Evolutionary conservation across 345 rosid genomes (phyloP).

Genomic region (Eutrema heterophyllum): DNA sequence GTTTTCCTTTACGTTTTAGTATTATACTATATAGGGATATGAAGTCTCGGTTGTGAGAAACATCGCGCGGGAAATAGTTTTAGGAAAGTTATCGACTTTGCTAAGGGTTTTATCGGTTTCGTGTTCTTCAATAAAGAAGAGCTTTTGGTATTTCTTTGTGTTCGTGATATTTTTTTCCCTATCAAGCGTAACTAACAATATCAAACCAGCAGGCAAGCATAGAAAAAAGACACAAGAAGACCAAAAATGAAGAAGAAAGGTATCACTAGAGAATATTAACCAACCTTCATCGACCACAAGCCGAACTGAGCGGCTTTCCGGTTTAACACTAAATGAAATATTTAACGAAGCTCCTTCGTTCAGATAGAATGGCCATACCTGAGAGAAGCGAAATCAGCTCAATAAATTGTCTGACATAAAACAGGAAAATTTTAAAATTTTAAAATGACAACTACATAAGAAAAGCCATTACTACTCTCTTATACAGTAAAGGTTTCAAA

Average conservation of each 20-base stretch:
- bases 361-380: conserved; percentile 66
- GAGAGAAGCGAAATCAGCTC: not conserved
- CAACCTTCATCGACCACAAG: conserved; percentile 75
- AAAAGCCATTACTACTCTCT: not conserved
- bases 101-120: not conserved
- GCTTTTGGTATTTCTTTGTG: not conserved
- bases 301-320: conserved; percentile 42
- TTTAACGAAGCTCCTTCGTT: conserved; percentile 60
- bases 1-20: not conserved
- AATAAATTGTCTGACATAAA: not conserved
- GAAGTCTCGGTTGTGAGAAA: not conserved
- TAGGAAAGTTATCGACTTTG: not conserved
- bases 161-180: not conserved
- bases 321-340: conserved; percentile 55
- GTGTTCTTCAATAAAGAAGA: not conserved
- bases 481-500: not conserved
- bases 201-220: not conserved
- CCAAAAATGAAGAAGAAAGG: not conserved
- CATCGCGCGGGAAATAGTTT: not conserved
- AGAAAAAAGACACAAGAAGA: not conserved
- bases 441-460: not conserved
- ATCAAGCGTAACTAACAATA: not conserved
- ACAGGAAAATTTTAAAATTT: no score
- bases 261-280: not conserved
- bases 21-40: not conserved